Base-by-base conservation (phyloP, 257 asterid genomes). In the Verbascum thapsus region DNA sequence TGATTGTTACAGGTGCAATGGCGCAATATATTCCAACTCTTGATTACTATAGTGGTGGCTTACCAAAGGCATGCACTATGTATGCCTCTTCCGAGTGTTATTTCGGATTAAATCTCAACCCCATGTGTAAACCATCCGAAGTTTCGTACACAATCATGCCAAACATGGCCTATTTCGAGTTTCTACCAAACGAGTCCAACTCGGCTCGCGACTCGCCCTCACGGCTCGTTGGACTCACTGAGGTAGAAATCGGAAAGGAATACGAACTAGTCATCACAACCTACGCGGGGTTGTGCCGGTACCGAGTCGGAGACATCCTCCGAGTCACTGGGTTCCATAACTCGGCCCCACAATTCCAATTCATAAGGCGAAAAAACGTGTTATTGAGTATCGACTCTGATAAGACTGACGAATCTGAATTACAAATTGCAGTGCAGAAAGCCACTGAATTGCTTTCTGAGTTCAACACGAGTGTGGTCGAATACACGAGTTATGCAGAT, bases 1-100 rank as follows among this genome's bases (percentile, higher is more conserved):
- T 92, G 35, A 92, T 92, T 7, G 99, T 92, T 20, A 92, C 99
- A 0, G 99, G 99, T 1, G 96, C 99, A 2, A 92, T 92, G 99
- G 97, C 99, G 2, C 99, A 89, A 17, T 92, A 92, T 53, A 88
- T 92, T 26, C 97, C 99, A n/a, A 90, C 95, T 0, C 80, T 90
- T 1, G 99, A 94, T 41, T 87, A 90, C 30, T 94, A 90, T 79
- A 79, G 90, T 7, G 95, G 96, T 0, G 95, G 97, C 0, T 49
- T 90, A 19, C 97, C 97, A 0, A 66, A 80, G 34, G 99, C 96
- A 0, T 90, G 99, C 44, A 90, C 97, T 15, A 94, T 94, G 99
- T 94, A 94, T 66, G 98, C 98, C 0, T 90, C 98, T 0, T 89
- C 98, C 6, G 98, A 92, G 72, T 92, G 98, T 39, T 92, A 94